Base-by-base conservation (phyloP, 176 grass and related monocot genomes). In the Alloteropsis semialata region DNA sequence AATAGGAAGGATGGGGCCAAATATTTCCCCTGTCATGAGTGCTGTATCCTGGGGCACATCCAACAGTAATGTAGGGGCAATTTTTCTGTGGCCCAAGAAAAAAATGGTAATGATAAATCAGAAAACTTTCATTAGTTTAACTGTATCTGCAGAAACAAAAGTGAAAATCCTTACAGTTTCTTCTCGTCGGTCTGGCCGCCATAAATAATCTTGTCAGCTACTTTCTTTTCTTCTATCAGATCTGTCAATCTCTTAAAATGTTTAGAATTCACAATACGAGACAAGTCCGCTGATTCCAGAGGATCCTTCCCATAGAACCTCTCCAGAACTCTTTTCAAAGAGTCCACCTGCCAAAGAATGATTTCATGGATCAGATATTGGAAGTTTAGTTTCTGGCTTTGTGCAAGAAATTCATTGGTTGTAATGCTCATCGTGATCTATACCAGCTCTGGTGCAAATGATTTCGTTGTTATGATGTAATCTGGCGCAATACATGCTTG, bases 401-500 rank as follows among this genome's bases (percentile, higher is more conserved):
- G 28, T 45, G 28, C 30, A 15, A 25, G 5, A 76, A 24, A 30
- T 21, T 33, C 8, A 48, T 21, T 30, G 4, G 33, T 13, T 45
- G 5, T 53, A 57, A 12, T 66, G 12, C 15, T 58, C 8, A 71
- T 22, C 41, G 29, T 65, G 27, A 13, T 63, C 2, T 81, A 41
- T 92, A 99, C 97, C 97, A 99, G 78, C 32, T 94, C 46, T 72
- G 93, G 77, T 68, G 89, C 93, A 56, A 96, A 96, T n/a, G 91
- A 92, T 89, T 89, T 96, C 1, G 97, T 94, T 1, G 97, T 99
- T 51, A 99, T 87, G 76, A 99, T 75, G 71, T 99, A 99, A 87
- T 99, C 97, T 0, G 97, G 97, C 81, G 97, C 89, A 66, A 99
- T 85, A 45, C 97, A 99, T 68, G 97, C 97, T 87, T 99, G 97